Conservation (phyloP, 768 basidiomycete species). For the Crassisporium funariophilum region DNA sequence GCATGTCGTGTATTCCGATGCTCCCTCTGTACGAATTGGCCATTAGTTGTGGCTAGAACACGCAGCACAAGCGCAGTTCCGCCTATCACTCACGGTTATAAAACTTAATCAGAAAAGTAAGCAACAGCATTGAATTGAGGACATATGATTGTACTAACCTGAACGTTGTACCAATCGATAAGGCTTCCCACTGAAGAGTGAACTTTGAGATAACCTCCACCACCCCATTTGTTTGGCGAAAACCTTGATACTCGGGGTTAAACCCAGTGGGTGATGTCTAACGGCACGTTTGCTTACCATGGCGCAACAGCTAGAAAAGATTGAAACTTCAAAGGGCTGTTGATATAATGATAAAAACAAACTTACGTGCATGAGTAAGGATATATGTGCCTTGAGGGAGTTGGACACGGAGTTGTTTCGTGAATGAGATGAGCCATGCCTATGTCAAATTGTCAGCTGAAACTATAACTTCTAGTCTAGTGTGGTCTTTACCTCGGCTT, state of each 20-base stretch:
- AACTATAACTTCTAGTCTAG: no score
- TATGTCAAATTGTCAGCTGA: no score
- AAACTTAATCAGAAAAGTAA: constrained; percentile 28
- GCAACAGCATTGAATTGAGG: neutral
- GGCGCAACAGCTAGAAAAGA: constrained; percentile 47
- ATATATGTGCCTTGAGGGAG: constrained; percentile 54
- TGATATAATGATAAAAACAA: neutral
- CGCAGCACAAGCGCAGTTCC: neutral
- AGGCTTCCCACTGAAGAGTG: constrained; percentile 52
- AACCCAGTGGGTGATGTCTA: neutral
- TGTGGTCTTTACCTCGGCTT: constrained; percentile 51
- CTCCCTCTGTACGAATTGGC: constrained; percentile 47
- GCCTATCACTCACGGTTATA: constrained; percentile 44
- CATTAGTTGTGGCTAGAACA: neutral
- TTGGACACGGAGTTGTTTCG: constrained; percentile 46
- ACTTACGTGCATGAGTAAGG: constrained; percentile 57
- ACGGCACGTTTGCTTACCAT: constrained; percentile 28
- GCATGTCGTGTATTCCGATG: constrained; percentile 66
- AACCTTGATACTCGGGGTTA: constrained; percentile 37
- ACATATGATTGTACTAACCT: constrained; percentile 36
- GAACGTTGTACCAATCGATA: constrained; percentile 67
- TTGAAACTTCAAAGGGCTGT: neutral
- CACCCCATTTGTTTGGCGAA: constrained; percentile 39
- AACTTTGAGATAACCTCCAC: constrained; percentile 59
- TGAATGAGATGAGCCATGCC: constrained; percentile 58